A percentile compares a stretch with the other conserved stretches of the same genome.
Evolutionary conservation across 2,329 filamentous ascomycete species (phyloP).

Genomic region (Pseudocercospora musae): DNA sequence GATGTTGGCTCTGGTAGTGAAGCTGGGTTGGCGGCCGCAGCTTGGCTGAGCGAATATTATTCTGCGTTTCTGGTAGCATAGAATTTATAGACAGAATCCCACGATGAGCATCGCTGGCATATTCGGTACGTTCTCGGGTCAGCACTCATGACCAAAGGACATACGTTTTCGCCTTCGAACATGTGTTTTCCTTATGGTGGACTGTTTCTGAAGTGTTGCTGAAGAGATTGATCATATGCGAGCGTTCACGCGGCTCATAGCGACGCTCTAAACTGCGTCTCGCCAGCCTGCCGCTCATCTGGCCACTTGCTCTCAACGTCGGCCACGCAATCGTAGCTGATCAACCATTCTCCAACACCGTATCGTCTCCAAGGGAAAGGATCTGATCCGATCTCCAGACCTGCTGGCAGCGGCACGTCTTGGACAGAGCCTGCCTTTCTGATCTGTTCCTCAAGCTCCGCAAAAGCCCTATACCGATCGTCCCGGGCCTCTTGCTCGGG

Average conservation of each 20-base stretch:
- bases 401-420: slow-evolving; percentile 2
- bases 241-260: neutral
- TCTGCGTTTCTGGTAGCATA: slow-evolving; percentile 40
- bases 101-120: neutral
- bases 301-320: slow-evolving; percentile 19
- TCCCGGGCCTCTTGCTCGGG: slow-evolving; percentile 47
- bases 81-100: neutral
- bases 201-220: neutral
- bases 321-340: slow-evolving; percentile 16
- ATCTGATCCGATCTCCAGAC: slow-evolving; percentile 11
- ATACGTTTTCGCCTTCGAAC: neutral
- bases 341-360: slow-evolving; percentile 18
- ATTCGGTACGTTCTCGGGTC: neutral
- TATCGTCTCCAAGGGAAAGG: slow-evolving; percentile 18
- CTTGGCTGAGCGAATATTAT: slow-evolving; percentile 54
- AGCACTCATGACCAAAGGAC: too few species aligned
- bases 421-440: neutral
- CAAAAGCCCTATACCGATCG: slow-evolving; percentile 10
- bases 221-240: neutral
- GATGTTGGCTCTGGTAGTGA: slow-evolving; percentile 24
- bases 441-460: slow-evolving; percentile 9
- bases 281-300: neutral
- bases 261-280: slow-evolving; percentile 5
- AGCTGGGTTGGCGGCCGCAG: slow-evolving; percentile 30
- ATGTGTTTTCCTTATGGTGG: neutral